These are phyloP conservation scores for Pseudogymnoascus sp. DNA, from an alignment of 2,329 filamentous ascomycete genomes.

Conservation along the genomic window DNA sequence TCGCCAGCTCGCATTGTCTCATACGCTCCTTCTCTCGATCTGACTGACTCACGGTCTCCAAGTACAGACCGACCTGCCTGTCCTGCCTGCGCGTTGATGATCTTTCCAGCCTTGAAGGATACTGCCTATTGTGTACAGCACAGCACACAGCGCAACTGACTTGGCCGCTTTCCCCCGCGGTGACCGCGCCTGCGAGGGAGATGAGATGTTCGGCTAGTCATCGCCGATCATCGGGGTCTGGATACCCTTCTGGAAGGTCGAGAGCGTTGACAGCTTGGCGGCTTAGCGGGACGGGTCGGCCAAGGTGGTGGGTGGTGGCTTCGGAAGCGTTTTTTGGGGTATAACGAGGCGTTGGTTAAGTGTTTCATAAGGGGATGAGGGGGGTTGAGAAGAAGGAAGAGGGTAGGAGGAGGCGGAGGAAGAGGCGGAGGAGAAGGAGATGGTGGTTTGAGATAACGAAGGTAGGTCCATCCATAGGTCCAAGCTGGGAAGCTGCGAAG, in stretches of 20 bases:
- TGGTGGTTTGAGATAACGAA: background rate
- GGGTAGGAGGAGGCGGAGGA: background rate
- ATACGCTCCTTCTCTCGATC: background rate
- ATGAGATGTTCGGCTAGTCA: background rate
- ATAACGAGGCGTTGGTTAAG: background rate
- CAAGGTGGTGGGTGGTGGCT: background rate
- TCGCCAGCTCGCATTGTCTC: background rate
- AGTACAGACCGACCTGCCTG: too few species aligned
- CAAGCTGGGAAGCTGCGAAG: background rate
- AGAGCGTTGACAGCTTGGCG: background rate
- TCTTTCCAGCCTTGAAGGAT: too few species aligned
- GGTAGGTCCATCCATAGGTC: background rate
- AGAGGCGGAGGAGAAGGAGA: background rate
- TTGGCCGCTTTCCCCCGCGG: background rate
- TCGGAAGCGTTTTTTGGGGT: background rate
- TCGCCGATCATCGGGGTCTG: background rate
- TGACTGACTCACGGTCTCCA: background rate
- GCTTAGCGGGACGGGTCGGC: background rate
- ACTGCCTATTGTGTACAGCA: too few species aligned
- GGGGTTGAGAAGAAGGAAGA: background rate
- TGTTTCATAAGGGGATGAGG: background rate
- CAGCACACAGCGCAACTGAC: too few species aligned
- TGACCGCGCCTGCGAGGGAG: background rate
- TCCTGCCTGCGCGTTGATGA: too few species aligned
- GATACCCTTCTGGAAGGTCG: conserved; percentile 1